Base-by-base conservation (phyloP, 139 green algal genomes). In the Chlorella sp. region DNA sequence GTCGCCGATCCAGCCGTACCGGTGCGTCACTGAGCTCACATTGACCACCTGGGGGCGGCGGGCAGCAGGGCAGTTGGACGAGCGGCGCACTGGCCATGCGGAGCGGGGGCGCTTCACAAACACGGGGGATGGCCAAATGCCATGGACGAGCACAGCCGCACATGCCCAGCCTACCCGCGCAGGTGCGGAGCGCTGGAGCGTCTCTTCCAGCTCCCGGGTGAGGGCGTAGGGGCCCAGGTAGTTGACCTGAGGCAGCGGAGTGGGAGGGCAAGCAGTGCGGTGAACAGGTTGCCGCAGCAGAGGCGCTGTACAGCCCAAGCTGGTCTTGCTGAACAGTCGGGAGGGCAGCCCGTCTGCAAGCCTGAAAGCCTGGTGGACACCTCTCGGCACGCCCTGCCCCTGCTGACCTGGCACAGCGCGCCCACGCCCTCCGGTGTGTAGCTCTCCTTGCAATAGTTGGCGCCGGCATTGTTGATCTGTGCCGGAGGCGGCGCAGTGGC, bases 171-270 rank as follows among this genome's bases (percentile, higher is more conserved):
- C n/a, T n/a, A 83, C 78, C 63, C 78, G 26, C 0, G 81, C 25
- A 34, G 86, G 82, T 13, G 81, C 87, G 2, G 74, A 80, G 15
- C 69, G 74, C 20, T 85, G 84, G 44, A 95, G 86, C 5, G 84
- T 57, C 26, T 81, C 67, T 67, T 93, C 84, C 68, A 97, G 87
- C 65, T 95, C 86, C 5, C 94, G 89, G 1, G 94, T 97, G 7
- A 97, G 90, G 0, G 83, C 88, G 78, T 96, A 97, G 51, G 93
- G 91, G 0, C 94, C 93, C 56, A 94, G 86, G 87, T 93, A 93
- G 88, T 95, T 95, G 57, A 92, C 87, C 92, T 94, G 88, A 68
- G 28, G 63, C 13, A 38, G 63, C 15, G 63, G 3, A 21, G 63
- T 28, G 63, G 18, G 28, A 28, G 23, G 21, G 60, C 60, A n/a